phyloP scores from a whole-genome alignment of 345 rosid genomes.

The Zanthoxylum bungeanum region DNA sequence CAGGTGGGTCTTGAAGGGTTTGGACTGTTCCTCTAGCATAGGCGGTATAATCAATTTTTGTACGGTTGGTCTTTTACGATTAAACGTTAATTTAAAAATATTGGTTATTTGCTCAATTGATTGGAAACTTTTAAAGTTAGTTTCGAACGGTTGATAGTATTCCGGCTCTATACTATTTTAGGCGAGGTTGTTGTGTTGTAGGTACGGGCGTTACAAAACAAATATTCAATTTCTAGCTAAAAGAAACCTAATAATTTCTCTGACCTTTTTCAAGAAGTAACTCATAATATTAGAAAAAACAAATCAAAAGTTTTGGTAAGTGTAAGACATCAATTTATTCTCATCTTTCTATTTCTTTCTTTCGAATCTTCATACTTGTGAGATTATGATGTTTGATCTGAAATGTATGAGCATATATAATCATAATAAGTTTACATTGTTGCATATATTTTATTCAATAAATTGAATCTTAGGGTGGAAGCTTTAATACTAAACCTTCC shows the following conservation, averaged over 20 bases:
- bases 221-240: not conserved
- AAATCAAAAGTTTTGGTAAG: not conserved
- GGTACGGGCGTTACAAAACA: too few relatives aligned
- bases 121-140: too few relatives aligned
- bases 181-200: too few relatives aligned
- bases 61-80: too few relatives aligned
- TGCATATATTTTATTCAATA: not conserved
- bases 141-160: too few relatives aligned
- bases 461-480: not conserved
- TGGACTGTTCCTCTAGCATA: too few relatives aligned
- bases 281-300: not conserved
- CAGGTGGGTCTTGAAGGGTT: too few relatives aligned
- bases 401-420: constrained; percentile 12
- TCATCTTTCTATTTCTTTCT: not conserved
- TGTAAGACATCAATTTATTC: not conserved
- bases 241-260: not conserved
- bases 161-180: too few relatives aligned
- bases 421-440: not conserved
- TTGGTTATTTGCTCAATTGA: too few relatives aligned
- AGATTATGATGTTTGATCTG: constrained; percentile 3
- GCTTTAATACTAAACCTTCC: not conserved
- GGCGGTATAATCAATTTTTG: too few relatives aligned
- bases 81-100: too few relatives aligned
- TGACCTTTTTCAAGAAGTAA: not conserved
- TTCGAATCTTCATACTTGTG: not conserved